Conservation (phyloP, 2,329 filamentous ascomycete genomes). For the Mariannaea sp. region DNA sequence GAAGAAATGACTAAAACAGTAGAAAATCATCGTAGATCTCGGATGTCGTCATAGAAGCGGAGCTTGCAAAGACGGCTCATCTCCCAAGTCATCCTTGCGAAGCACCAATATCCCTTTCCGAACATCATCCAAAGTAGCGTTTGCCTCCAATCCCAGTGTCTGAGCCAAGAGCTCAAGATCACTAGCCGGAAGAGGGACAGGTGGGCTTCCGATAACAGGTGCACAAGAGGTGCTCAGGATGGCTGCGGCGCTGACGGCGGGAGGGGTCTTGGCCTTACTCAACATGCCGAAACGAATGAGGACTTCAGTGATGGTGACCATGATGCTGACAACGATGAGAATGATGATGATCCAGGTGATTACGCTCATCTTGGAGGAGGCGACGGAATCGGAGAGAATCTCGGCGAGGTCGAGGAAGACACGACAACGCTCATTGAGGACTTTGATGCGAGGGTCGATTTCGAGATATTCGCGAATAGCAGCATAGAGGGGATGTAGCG, state of each 20-base stretch:
- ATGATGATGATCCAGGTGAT: slow-evolving; percentile 99
- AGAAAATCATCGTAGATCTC: neutral
- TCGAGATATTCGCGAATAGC: slow-evolving; percentile 97
- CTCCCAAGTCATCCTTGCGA: slow-evolving; percentile 25
- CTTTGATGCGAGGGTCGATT: slow-evolving; percentile 93
- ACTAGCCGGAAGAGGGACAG: slow-evolving; percentile 29
- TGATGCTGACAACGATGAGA: slow-evolving; percentile 86
- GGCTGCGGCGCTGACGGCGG: slow-evolving; percentile 10
- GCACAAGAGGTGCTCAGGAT: slow-evolving; percentile 25
- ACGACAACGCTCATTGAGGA: slow-evolving; percentile 93
- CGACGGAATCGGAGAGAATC: slow-evolving; percentile 89
- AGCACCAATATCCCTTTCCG: slow-evolving; percentile 41
- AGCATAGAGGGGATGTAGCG: slow-evolving; percentile 88
- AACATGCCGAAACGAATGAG: slow-evolving; percentile 83
- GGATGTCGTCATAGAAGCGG: slow-evolving; percentile 27
- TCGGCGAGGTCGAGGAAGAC: slow-evolving; percentile 97
- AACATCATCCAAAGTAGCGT: slow-evolving; percentile 45
- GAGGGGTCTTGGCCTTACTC: slow-evolving; percentile 31
- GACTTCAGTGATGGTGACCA: slow-evolving; percentile 90
- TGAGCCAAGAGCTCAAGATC: slow-evolving; percentile 45
- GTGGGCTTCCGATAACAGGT: slow-evolving; percentile 17
- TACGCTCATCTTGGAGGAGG: slow-evolving; percentile 91
- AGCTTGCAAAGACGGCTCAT: slow-evolving; percentile 15
- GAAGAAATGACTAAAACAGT: too few relatives aligned
- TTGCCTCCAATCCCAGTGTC: slow-evolving; percentile 41